Base-by-base conservation (phyloP, 176 grass and related monocot species). In the Musa beccarii region DNA sequence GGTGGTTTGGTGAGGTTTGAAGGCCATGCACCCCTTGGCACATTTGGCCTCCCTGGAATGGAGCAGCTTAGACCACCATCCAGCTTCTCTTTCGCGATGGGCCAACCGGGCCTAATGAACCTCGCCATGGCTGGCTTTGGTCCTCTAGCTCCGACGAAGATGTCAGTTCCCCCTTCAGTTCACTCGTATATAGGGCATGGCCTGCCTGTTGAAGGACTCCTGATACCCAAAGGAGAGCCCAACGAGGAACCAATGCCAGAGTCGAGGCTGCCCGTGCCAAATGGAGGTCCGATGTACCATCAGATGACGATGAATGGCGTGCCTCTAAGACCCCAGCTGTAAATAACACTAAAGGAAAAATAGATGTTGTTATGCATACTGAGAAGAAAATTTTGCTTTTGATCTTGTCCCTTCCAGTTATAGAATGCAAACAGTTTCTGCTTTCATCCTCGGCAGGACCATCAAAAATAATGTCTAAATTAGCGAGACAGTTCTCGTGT, bases 321-420 rank as follows among this genome's bases (percentile, higher is more conserved):
- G 75, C 77, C 85, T 83, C 77, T 88, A 51, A 81, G 68, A 77
- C 73, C 76, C 84, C 83, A 81, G 64, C 87, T 88, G 87, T 91
- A 80, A 87, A 90, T 86, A 66, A 75, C 76, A 82, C 64, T 71
- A 76, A 9, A 81, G 79, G 68, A 22, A 22, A 77, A 57, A 89
- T 62, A 6, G 85, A 84, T 69, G 86, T 76, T 75, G 53, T 52
- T 72, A 57, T 51, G 10, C 68, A 72, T 83, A 81, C 43, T 56
- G 49, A 71, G 59, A 82, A 90, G 54, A 68, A 64, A 54, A 10
- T 70, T 70, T 70, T 52, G 2, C 2, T 51, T 51, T 51, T 7
- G 12, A 51, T 51, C 19, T 13, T 70, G 34, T 70, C n/a, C 43
- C 11, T 11, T 70, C 49, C 17, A 11, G 49, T 20, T 43, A 43